Percentiles rank a stretch among this genome's conserved stretches.
phyloP scores from a whole-genome alignment of 148 eudicot genomes.

The Pharnaceum exiguum region DNA sequence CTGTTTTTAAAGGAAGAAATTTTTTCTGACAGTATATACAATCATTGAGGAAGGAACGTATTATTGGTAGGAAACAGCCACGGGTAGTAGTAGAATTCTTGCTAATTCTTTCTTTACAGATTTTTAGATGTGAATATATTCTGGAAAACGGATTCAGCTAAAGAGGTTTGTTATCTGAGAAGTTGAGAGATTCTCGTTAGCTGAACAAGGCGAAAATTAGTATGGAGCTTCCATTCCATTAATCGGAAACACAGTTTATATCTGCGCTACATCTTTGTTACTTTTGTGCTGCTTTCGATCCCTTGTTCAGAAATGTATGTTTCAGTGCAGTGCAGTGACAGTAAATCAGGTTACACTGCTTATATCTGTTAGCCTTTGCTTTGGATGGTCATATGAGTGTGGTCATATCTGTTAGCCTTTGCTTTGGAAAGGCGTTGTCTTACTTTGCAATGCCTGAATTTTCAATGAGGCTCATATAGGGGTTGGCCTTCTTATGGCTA shows the following conservation, averaged over 20 bases:
- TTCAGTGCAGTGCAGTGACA: too few relatives aligned
- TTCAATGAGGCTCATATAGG: too few relatives aligned
- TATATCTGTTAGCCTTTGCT: too few relatives aligned
- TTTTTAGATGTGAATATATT: conserved; percentile 22
- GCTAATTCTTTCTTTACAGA: conserved; percentile 1
- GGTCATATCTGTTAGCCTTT: too few relatives aligned
- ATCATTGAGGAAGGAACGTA: conserved; percentile 12
- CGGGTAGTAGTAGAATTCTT: conserved; percentile 15
- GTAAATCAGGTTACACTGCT: too few relatives aligned
- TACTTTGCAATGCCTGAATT: too few relatives aligned
- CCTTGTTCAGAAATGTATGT: too few relatives aligned
- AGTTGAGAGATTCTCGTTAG: conserved; percentile 1
- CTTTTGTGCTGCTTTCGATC: too few relatives aligned
- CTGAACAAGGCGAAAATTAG: neutral
- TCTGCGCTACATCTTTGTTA: too few relatives aligned
- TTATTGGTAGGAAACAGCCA: conserved; percentile 27
- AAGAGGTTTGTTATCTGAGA: neutral
- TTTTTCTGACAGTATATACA: conserved; percentile 10
- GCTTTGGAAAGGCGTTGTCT: too few relatives aligned
- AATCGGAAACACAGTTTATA: neutral
- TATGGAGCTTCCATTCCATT: conserved; percentile 3
- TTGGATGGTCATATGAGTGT: too few relatives aligned
- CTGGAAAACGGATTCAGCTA: neutral
- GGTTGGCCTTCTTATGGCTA: too few relatives aligned
- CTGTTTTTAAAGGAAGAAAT: conserved; percentile 15